Conservation (phyloP, 2,329 filamentous ascomycete species). For the Fusarium annulatum region DNA sequence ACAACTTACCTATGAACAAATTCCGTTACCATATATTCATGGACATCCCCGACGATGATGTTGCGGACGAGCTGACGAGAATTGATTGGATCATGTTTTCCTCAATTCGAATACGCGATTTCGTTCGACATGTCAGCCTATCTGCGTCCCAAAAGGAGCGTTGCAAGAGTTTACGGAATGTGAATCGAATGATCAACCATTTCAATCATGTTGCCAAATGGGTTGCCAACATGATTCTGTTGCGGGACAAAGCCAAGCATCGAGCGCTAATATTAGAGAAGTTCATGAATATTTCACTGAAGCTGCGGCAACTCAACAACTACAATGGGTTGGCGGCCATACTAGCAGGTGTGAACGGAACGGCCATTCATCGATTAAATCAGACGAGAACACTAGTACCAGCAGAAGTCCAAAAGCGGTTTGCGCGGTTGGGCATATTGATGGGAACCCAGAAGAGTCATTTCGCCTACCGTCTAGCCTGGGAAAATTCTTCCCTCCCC, state of each 20-base stretch:
- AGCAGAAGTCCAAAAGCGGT: slow-evolving; percentile 79
- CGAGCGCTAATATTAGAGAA: slow-evolving; percentile 91
- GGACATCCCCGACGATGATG: slow-evolving; percentile 83
- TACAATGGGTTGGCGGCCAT: slow-evolving; percentile 97
- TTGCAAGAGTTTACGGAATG: slow-evolving; percentile 82
- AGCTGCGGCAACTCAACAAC: slow-evolving; percentile 91
- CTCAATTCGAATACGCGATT: slow-evolving; percentile 90
- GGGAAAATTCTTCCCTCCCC: slow-evolving; percentile 92
- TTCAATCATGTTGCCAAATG: slow-evolving; percentile 88
- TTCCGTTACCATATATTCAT: slow-evolving; percentile 91
- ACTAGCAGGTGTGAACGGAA: slow-evolving; percentile 90
- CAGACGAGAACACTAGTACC: slow-evolving; percentile 84
- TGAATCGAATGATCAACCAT: slow-evolving; percentile 93
- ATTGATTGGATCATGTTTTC: slow-evolving; percentile 99
- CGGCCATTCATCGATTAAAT: slow-evolving; percentile 82
- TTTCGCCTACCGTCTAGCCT: slow-evolving; percentile 94
- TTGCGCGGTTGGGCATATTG: slow-evolving; percentile 86
- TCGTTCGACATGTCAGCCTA: slow-evolving; percentile 90
- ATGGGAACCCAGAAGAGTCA: slow-evolving; percentile 95
- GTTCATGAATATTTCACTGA: slow-evolving; percentile 90
- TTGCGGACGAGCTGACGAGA: slow-evolving; percentile 90
- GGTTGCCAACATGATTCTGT: slow-evolving; percentile 84
- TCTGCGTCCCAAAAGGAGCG: slow-evolving; percentile 76
- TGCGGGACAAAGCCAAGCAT: slow-evolving; percentile 96
- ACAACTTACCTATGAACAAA: slow-evolving; percentile 79